These are phyloP conservation scores for Rickenella mellea DNA, from an alignment of 768 basidiomycete genomes.

Conservation along the genomic window DNA sequence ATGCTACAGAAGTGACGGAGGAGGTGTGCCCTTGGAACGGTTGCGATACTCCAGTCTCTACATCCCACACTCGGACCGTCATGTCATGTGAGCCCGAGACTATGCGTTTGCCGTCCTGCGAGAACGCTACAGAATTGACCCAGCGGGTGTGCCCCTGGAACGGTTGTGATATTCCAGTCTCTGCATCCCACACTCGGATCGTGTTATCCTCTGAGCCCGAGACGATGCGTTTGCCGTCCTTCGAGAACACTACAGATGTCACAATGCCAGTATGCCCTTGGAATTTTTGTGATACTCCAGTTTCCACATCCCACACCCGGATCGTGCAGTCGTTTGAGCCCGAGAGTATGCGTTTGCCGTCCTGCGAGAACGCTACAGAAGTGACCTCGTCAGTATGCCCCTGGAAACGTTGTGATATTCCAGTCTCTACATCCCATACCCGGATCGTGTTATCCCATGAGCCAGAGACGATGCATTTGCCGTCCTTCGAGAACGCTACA, in stretches of 20 bases:
- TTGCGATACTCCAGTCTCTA: slow-evolving; percentile 28
- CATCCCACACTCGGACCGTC: slow-evolving; percentile 33
- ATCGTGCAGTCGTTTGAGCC: slow-evolving; percentile 85
- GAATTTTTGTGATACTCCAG: slow-evolving; percentile 7
- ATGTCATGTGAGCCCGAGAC: slow-evolving; percentile 36
- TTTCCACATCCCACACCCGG: slow-evolving; percentile 72
- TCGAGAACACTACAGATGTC: slow-evolving; percentile 17
- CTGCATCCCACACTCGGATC: slow-evolving; percentile 17
- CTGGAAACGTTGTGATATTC: slow-evolving; percentile 58
- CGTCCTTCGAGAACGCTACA: slow-evolving; percentile 51
- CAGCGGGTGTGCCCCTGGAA: slow-evolving; percentile 7
- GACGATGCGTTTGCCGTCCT: slow-evolving; percentile 14
- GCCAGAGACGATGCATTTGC: slow-evolving; percentile 49
- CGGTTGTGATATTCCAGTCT: slow-evolving; percentile 4
- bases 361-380: slow-evolving; percentile 84
- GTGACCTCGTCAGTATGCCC: slow-evolving; percentile 85
- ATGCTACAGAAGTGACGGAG: neutral
- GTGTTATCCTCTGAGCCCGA: slow-evolving; percentile 20
- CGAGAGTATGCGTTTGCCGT: slow-evolving; percentile 79
- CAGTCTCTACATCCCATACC: slow-evolving; percentile 71
- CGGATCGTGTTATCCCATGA: slow-evolving; percentile 55
- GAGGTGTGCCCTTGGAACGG: neutral
- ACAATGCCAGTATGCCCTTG: slow-evolving; percentile 11
- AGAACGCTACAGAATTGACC: slow-evolving; percentile 12
- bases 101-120: slow-evolving; percentile 19